phyloP scores from a whole-genome alignment of 441 rosid genomes.

The Flueggea neowawraea region DNA sequence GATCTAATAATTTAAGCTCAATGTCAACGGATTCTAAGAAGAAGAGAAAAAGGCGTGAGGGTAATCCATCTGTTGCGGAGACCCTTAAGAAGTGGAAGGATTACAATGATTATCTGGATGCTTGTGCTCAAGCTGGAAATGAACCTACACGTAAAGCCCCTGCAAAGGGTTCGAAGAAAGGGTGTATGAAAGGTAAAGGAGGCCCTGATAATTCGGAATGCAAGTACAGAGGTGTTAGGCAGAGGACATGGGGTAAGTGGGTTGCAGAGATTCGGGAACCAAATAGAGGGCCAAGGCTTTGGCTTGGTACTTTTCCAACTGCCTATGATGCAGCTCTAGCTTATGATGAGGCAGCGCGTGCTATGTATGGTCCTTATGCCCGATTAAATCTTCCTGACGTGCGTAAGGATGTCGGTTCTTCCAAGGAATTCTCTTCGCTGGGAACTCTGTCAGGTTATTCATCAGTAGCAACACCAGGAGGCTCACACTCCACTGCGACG shows the following conservation, averaged over 20 bases:
- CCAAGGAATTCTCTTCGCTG: constrained; percentile 13
- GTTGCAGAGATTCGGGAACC: constrained; percentile 89
- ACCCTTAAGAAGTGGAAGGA: constrained; percentile 63
- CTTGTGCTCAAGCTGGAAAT: constrained; percentile 9
- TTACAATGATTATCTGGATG: constrained; percentile 27
- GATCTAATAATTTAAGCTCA: neutral
- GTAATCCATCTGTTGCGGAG: constrained; percentile 37
- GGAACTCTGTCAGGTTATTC: constrained; percentile 20
- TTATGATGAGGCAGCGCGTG: constrained; percentile 73
- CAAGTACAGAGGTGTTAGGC: constrained; percentile 73
- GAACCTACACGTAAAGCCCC: constrained; percentile 38
- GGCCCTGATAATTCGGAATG: constrained; percentile 66
- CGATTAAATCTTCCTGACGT: constrained; percentile 47
- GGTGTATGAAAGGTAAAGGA: constrained; percentile 91
- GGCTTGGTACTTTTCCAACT: constrained; percentile 79
- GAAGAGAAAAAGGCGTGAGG: constrained; percentile 53
- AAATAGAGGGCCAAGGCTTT: constrained; percentile 52
- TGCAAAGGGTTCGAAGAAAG: constrained; percentile 71
- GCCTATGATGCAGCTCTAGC: constrained; percentile 74
- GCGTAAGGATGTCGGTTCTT: neutral
- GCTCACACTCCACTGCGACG: constrained; percentile 24
- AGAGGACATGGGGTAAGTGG: constrained; percentile 94
- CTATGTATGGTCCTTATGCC: constrained; percentile 62
- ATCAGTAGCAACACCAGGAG: constrained; percentile 22
- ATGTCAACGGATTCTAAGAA: constrained; percentile 12